phyloP scores from a whole-genome alignment of 305 asterid genomes.

The Rubia tinctorum region DNA sequence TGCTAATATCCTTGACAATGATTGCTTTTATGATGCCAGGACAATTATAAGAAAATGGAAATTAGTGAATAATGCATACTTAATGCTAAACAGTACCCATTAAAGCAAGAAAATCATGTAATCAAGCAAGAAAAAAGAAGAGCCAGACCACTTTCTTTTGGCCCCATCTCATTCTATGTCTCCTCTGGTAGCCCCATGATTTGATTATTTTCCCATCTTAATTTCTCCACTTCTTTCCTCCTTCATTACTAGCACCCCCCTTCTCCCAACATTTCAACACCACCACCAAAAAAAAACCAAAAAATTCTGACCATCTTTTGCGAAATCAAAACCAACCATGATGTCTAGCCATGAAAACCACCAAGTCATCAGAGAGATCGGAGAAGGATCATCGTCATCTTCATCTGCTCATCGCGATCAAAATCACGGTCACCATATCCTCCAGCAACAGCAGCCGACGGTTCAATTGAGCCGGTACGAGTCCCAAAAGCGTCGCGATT shows the following conservation, averaged over 20 bases:
- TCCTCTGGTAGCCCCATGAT: slow-evolving; percentile 40
- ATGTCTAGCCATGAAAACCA: slow-evolving; percentile 36
- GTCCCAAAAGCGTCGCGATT: slow-evolving; percentile 81
- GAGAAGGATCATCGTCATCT: slow-evolving; percentile 33
- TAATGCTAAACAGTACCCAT: slow-evolving; percentile 51
- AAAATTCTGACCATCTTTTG: not conserved
- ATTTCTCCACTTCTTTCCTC: not conserved
- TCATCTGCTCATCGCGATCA: not conserved
- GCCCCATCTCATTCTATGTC: slow-evolving; percentile 53
- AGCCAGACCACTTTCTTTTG: slow-evolving; percentile 50
- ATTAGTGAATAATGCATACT: slow-evolving; percentile 10
- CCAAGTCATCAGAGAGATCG: slow-evolving; percentile 22
- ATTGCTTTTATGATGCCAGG: slow-evolving; percentile 42
- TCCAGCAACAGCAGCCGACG: slow-evolving; percentile 13
- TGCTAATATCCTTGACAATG: slow-evolving; percentile 43
- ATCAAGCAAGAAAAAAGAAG: slow-evolving; percentile 38
- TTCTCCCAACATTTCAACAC: not conserved
- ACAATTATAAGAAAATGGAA: slow-evolving; percentile 22
- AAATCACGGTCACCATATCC: slow-evolving; percentile 5
- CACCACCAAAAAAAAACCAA: not conserved
- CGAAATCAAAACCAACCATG: slow-evolving; percentile 16
- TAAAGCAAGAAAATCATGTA: slow-evolving; percentile 60
- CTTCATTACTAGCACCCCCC: not conserved
- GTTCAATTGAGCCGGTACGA: slow-evolving; percentile 65
- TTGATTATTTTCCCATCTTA: slow-evolving; percentile 31